Conservation (phyloP, 768 basidiomycete genomes). For the Amanita pallidorosea region DNA sequence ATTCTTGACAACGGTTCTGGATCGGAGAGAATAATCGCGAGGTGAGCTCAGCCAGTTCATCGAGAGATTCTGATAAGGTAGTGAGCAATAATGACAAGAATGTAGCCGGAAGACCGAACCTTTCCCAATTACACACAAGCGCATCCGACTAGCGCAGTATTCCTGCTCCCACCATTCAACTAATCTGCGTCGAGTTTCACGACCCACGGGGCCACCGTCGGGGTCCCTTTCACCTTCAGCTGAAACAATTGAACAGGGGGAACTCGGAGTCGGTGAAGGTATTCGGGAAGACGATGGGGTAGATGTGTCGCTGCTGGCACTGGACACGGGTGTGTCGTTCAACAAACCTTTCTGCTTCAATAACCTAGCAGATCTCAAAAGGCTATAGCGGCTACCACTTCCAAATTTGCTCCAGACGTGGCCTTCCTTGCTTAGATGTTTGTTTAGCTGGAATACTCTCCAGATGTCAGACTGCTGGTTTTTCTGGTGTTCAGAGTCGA, state of each 20-base stretch:
- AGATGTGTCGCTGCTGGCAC: slow-evolving; percentile 21
- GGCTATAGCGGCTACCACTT: slow-evolving; percentile 70
- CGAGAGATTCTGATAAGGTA: slow-evolving; percentile 50
- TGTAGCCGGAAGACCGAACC: slow-evolving; percentile 29
- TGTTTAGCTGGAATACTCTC: slow-evolving; percentile 93
- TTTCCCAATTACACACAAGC: slow-evolving; percentile 68
- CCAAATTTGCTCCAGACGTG: slow-evolving; percentile 92
- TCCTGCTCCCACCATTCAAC: slow-evolving; percentile 80
- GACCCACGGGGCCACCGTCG: slow-evolving; percentile 69
- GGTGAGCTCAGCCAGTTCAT: slow-evolving; percentile 54
- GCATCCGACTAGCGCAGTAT: slow-evolving; percentile 79
- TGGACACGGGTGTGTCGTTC: slow-evolving; percentile 13
- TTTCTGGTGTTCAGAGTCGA: slow-evolving; percentile 96
- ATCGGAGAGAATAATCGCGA: slow-evolving; percentile 65
- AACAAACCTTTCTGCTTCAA: slow-evolving; percentile 40
- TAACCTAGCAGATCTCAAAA: slow-evolving; percentile 50
- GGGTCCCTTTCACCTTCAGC: slow-evolving; percentile 48
- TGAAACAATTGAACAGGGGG: slow-evolving; percentile 42
- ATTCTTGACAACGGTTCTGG: slow-evolving; percentile 46
- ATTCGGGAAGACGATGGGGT: slow-evolving; percentile 45
- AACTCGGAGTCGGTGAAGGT: slow-evolving; percentile 48
- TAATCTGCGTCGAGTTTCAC: slow-evolving; percentile 67
- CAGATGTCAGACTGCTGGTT: slow-evolving; percentile 86
- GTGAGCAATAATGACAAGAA: neutral
- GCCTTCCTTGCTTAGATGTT: slow-evolving; percentile 66